Evolutionary conservation across 331 rosid genomes (phyloP).

Genomic region (Pyrus hybrid): DNA sequence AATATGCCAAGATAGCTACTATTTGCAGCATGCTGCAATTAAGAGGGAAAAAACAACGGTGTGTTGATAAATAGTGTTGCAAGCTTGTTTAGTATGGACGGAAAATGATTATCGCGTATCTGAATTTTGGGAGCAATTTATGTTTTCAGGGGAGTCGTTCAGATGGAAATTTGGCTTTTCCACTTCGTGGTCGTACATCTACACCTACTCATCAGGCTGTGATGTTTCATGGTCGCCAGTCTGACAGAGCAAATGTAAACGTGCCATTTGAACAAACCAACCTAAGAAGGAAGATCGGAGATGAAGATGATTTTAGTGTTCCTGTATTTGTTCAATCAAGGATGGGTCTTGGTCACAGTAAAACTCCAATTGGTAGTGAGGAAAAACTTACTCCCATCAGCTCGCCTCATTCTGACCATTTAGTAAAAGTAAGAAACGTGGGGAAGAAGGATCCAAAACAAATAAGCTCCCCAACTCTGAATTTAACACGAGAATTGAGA

Average conservation of each 20-base stretch:
- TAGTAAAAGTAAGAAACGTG: slow-evolving; percentile 21
- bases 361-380: slow-evolving; percentile 23
- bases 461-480: slow-evolving; percentile 20
- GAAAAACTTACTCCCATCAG: slow-evolving; percentile 28
- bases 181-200: slow-evolving; percentile 31
- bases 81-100: background rate
- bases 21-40: background rate
- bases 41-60: background rate
- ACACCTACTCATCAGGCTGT: slow-evolving; percentile 33
- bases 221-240: slow-evolving; percentile 27
- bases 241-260: slow-evolving; percentile 34
- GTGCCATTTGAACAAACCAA: slow-evolving; percentile 26
- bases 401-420: slow-evolving; percentile 28
- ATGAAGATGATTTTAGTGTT: slow-evolving; percentile 75
- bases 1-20: background rate
- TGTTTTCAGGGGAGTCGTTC: slow-evolving; percentile 49
- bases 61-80: background rate
- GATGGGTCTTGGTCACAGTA: slow-evolving; percentile 28
- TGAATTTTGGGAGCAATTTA: background rate
- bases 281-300: slow-evolving; percentile 45
- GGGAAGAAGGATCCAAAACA: slow-evolving; percentile 29
- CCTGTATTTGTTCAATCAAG: slow-evolving; percentile 59
- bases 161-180: slow-evolving; percentile 41
- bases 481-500: slow-evolving; percentile 29
- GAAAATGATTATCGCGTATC: background rate